A percentile compares a stretch with the other conserved stretches of the same genome.
Conservation (phyloP, 192 early-diverging fungal species). For the Spizellomyces sp. region DNA sequence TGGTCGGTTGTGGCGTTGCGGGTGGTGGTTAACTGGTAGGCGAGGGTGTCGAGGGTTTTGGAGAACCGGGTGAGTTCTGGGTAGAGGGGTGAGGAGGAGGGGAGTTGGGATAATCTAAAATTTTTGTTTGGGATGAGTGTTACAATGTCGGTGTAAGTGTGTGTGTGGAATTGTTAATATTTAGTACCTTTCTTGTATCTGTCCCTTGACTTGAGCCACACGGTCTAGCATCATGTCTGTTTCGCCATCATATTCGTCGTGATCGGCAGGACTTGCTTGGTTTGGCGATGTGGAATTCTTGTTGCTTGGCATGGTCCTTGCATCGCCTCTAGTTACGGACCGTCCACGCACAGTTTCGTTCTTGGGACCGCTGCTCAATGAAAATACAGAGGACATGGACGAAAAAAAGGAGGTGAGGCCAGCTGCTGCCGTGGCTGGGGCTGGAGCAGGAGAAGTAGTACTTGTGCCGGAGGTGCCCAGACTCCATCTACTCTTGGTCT, state of each 20-base stretch:
- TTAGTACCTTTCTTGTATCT: constrained; percentile 21
- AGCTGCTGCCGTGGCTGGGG: constrained; percentile 1
- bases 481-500: neutral
- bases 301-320: neutral
- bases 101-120: neutral
- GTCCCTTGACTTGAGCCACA: constrained; percentile 20
- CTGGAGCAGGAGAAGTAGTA: neutral
- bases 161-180: neutral
- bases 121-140: neutral
- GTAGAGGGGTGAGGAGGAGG: neutral
- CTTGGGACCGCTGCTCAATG: neutral
- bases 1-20: constrained; percentile 4
- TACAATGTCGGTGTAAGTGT: neutral
- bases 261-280: neutral
- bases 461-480: neutral
- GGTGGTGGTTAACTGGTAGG: constrained; percentile 16
- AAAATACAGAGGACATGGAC: constrained; percentile 18
- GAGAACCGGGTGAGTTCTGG: constrained; percentile 7
- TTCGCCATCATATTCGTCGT: constrained; percentile 18
- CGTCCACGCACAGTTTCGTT: neutral
- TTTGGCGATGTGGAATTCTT: too few species aligned
- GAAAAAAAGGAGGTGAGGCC: constrained; percentile 11
- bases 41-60: constrained; percentile 16
- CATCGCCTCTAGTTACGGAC: neutral
- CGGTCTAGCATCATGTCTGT: constrained; percentile 23